Conservation (phyloP, 1,284 basidiomycete species). For the Phaffia rhodozyma region DNA sequence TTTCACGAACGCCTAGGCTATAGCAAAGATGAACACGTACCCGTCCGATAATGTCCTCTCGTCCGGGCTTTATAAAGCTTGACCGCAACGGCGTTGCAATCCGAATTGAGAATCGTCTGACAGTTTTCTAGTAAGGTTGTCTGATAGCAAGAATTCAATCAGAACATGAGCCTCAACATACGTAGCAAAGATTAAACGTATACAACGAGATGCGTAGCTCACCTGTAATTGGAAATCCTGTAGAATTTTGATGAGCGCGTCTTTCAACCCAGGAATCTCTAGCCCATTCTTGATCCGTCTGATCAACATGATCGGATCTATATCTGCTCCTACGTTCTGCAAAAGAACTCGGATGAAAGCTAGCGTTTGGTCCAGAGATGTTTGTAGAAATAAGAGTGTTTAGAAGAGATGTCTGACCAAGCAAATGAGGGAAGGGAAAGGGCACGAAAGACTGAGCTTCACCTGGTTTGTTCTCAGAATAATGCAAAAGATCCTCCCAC, state of each 20-base stretch:
- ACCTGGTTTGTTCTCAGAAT: constrained; percentile 88
- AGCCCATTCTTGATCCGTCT: constrained; percentile 88
- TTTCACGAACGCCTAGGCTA: background rate
- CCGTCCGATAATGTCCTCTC: constrained; percentile 57
- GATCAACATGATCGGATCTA: constrained; percentile 88
- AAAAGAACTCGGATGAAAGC: constrained; percentile 88
- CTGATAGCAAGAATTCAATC: constrained; percentile 34
- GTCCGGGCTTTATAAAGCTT: constrained; percentile 62
- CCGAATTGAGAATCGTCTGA: constrained; percentile 69
- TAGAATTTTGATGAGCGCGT: constrained; percentile 88
- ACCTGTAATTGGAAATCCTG: constrained; percentile 80
- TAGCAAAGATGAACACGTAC: constrained; percentile 38
- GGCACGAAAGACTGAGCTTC: constrained; percentile 21
- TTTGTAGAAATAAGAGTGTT: background rate
- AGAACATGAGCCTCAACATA: background rate
- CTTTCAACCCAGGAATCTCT: constrained; percentile 88
- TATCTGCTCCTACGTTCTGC: constrained; percentile 92
- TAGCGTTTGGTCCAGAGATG: constrained; percentile 25
- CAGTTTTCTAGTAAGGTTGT: constrained; percentile 83
- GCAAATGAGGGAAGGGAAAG: background rate
- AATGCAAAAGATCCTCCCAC: constrained; percentile 90
- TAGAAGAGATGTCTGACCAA: background rate
- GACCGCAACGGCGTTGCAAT: constrained; percentile 59
- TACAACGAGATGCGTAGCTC: constrained; percentile 5
- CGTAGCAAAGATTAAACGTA: background rate